Base-by-base conservation (phyloP, 1,284 basidiomycete genomes). In the Cryptococcus amylolentus region DNA sequence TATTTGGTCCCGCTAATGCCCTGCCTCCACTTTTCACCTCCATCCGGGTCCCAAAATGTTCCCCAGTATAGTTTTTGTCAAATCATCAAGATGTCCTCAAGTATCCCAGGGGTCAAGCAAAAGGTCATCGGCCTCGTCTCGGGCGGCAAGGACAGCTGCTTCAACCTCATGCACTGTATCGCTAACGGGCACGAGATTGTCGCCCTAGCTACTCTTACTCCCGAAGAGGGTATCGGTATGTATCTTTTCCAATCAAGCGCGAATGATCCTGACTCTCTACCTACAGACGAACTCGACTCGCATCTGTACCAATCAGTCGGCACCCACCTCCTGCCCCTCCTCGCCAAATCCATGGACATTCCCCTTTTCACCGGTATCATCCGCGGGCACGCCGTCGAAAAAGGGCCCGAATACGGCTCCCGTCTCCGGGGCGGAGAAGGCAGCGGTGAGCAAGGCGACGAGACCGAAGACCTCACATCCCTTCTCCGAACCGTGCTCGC, bases 241-340 rank as follows among this genome's bases (percentile, higher is more conserved):
- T 58, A 20, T 13, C 31, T 35, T 35, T 4, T 6, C 35, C 41
- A 28, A 23, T 49, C 31, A 10, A 10, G 6, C 31, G 1, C 6
- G 31, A 35, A 35, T 5, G 7, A 35, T n/a, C 7, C 39, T 52
- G 26, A 52, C 13, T 6, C 13, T 6, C n/a, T 16, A 49, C 41
- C 16, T 27, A 2, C 42, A 96, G 96, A 98, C 81, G 96, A 99
- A 80, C 85, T 98, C 67, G 95, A 99, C 77, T 98, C 95, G 45
- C 98, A 95, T 80, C 84, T 99, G 78, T 99, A 97, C 75, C 96
- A 99, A 75, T 97, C 95, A 7, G 94, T 98, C 39, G 96, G 94
- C 0, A 95, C 98, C 71, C 90, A 93, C 63, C 90, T 91, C 5
- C 88, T 98, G 49, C 86, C 92, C 52, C 82, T 89, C 50, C 87